Base-by-base conservation (phyloP, 345 rosid species). In the Acer saccharum region DNA sequence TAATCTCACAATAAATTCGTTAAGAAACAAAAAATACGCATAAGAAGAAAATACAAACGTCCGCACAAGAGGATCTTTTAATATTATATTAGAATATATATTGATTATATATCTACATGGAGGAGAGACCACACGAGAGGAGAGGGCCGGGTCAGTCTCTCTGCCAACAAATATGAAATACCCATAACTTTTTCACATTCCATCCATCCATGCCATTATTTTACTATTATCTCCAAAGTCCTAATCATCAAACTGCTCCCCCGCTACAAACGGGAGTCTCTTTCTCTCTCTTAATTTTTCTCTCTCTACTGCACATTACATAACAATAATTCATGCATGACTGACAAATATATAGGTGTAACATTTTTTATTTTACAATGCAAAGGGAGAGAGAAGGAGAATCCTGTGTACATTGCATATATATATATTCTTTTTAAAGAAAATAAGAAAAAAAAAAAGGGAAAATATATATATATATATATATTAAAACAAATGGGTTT, bases 141-240 rank as follows among this genome's bases (percentile, higher is more conserved):
- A 9, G 10, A 57, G 62, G 11, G n/a, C n/a, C n/a, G n/a, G 62
- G 69, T 48, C 48, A 46, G 80, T 58, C 21, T 62, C 86, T 80
- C 39, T 35, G 80, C 81, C 81, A 78, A 71, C 86, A 72, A 86
- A 35, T 35, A 35, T 35, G 39, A 35, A 35, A 80, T 44, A 77
- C 89, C 93, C 95, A 91, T 89, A 85, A 86, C 93, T 77, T 76
- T 85, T 80, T 88, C 91, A 87, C 93, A 86, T 87, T 88, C 87
- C 84, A 79, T 87, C 82, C 82, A 78, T 76, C 58, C 71, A 78
- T 76, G 12, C 8, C 43, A 72, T 69, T 77, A 64, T 13, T 77
- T 66, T 14, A 79, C 62, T 74, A 71, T 82, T 80, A 77, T 81
- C 77, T 48, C 43, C 10, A 10, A 12, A 39, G 72, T 69, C 87